Percentiles rank a stretch among this genome's conserved stretches.
Evolutionary conservation across 1,284 basidiomycete species (phyloP).

Genomic region (Mycena sp.): DNA sequence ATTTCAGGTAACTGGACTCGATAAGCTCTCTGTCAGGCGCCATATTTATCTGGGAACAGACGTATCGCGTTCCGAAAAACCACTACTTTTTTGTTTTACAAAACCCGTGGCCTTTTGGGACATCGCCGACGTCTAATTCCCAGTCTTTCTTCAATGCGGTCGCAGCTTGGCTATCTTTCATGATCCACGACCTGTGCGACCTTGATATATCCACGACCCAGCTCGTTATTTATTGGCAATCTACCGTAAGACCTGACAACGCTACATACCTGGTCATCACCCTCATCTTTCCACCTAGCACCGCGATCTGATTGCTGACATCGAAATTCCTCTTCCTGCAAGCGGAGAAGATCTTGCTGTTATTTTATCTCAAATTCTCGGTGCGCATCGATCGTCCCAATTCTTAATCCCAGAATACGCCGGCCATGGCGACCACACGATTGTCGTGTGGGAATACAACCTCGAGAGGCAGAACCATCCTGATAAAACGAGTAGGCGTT

Average conservation of each 20-base stretch:
- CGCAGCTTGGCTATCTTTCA: constrained; percentile 1
- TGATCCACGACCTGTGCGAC: constrained; percentile 12
- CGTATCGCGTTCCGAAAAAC: not conserved
- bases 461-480: not conserved
- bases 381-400: constrained; percentile 10
- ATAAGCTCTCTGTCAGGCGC: too few species aligned
- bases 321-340: not conserved
- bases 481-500: not conserved
- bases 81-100: not conserved
- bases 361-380: not conserved
- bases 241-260: constrained; percentile 3
- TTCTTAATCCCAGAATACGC: not conserved
- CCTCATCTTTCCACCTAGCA: constrained; percentile 1
- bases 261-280: too few species aligned
- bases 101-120: constrained; percentile 10
- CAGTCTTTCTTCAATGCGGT: not conserved
- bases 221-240: constrained; percentile 1
- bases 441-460: constrained; percentile 10
- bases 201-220: not conserved
- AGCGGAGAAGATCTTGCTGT: not conserved
- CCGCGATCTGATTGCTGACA: constrained; percentile 7
- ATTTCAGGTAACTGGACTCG: too few species aligned
- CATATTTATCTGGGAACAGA: too few species aligned
- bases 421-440: not conserved
- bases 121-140: not conserved